Evolutionary conservation across 768 basidiomycete genomes (phyloP), one percentile per base, ranked within the genome.

Genomic region (Dentipellis sp.): DNA sequence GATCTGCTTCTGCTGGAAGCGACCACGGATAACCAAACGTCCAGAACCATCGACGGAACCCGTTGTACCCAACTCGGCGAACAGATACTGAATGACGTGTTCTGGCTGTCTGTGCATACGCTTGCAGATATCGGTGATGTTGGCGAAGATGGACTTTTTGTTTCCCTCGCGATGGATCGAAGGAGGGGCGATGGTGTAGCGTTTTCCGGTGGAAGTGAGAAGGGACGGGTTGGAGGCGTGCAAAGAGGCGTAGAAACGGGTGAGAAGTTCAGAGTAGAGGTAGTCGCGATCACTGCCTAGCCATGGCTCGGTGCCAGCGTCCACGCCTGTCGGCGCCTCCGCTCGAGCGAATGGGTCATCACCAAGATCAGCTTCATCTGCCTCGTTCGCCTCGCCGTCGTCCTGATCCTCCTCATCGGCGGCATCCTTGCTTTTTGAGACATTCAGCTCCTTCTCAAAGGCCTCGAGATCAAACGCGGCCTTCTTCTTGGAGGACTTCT

Each of bases 101-200:
- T 97, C 95, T 17, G 97, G 94, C 75, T 91, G 78, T 69, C 95
- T 81, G 74, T 97, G 95, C 95, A 99, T 98, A 67, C 91, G 85
- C 73, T 88, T 93, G 81, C 95, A 98, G 61, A 99, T 99, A 67
- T 99, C 95, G 59, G 85, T 84, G 56, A 99, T 80, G 71, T 99
- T 99, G 62, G 94, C 90, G 62, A 99, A 99, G 61, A 97, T 89
- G 46, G 92, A 86, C 73, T 94, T 94, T 74, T 97, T 97, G 75
- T 94, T 94, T 60, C 89, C 97, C 79, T 99, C 97, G 65, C 91
- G 81, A 68, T 88, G 84, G 52, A 97, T 85, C 59, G 90, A 88
- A 14, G 97, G 97, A 12, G 97, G 97, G 1, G 92, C 92, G 63
- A 99, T 95, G 17, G 93, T 97, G 76, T 97, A 97, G 21, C 94